phyloP scores from a whole-genome alignment of 805 yeast species.

The Spathaspora girioi region DNA sequence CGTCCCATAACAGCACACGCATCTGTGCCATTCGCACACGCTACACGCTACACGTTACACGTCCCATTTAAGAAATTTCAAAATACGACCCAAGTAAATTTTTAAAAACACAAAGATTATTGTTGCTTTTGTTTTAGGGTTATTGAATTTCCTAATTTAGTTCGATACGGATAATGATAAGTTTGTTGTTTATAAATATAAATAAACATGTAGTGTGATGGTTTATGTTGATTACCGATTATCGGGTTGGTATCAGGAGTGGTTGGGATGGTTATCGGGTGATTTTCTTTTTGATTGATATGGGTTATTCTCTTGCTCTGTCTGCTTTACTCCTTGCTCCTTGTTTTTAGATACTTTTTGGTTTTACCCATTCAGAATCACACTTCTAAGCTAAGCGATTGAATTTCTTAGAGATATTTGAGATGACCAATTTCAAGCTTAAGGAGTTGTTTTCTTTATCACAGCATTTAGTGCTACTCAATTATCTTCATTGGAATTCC shows the following conservation, averaged over 20 bases:
- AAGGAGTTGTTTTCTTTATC: too few species aligned
- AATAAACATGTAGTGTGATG: background rate
- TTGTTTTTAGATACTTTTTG: too few species aligned
- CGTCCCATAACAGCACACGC: background rate
- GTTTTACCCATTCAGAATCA: too few species aligned
- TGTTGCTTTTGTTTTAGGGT: background rate
- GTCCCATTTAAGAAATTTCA: background rate
- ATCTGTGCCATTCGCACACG: too few species aligned
- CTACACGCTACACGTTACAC: conserved; percentile 1
- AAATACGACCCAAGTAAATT: background rate
- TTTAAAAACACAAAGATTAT: background rate
- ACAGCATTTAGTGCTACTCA: too few species aligned
- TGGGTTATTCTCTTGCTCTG: background rate
- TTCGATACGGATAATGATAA: background rate
- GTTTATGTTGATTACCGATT: background rate
- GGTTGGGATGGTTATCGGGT: background rate
- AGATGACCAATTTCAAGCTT: too few species aligned
- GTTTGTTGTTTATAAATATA: background rate
- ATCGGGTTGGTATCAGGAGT: background rate
- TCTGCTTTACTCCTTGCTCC: too few species aligned
- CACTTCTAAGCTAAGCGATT: too few species aligned
- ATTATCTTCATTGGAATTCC: too few species aligned
- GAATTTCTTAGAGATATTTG: too few species aligned
- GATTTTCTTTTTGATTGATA: too few species aligned
- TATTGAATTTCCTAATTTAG: background rate